Evolutionary conservation across 2,329 filamentous ascomycete genomes (phyloP), one percentile per base, ranked within the genome.

Genomic region (Neoarthrinium moseri): DNA sequence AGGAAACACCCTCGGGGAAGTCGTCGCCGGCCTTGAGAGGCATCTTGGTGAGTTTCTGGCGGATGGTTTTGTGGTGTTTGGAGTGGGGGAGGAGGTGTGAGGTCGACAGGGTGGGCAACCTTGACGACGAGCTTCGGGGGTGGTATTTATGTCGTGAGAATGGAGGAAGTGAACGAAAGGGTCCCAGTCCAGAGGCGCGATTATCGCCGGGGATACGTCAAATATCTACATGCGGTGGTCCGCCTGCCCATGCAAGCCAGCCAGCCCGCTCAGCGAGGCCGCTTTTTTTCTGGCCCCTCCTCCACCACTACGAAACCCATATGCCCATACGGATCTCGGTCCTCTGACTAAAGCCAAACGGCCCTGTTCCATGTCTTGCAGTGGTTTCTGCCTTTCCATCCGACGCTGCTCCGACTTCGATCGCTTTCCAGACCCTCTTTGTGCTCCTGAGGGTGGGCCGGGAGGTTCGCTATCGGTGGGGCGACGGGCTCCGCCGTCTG

Each of bases 1-100:
- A 96, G 68, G 77, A 76, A 51, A 95, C 86, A 59, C 80, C 86
- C 58, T 83, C 74, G 57, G 91, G 91, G 78, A 97, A 92, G 66
- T 75, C 74, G 68, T 95, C 89, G 64, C 91, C 91, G 65, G 80
- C 79, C 68, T 91, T 84, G 70, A 94, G 80, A 72, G 85, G 60
- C 77, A 80, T 78, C 49, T 51, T 70, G 41, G 35, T 43, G 15
- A 21, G 7, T 24, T 22, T 6, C 8, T 7, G 17, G 30, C 32
- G 17, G 24, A 10, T 42, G 15, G 38, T 18, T 13, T 30, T 24
- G 39, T 42, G 39, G 27, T 42, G 24, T 42, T 18, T 18, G 17
- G 29, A 42, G 24, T 18, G 26, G n/a, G 36, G 23, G 12, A 39
- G 36, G 15, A 39, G 36, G 15, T 39, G 20, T 5, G 35, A 37